Evolutionary conservation across 371 early-diverging fungal genomes (phyloP).

Genomic region (Batkoa obscura): DNA sequence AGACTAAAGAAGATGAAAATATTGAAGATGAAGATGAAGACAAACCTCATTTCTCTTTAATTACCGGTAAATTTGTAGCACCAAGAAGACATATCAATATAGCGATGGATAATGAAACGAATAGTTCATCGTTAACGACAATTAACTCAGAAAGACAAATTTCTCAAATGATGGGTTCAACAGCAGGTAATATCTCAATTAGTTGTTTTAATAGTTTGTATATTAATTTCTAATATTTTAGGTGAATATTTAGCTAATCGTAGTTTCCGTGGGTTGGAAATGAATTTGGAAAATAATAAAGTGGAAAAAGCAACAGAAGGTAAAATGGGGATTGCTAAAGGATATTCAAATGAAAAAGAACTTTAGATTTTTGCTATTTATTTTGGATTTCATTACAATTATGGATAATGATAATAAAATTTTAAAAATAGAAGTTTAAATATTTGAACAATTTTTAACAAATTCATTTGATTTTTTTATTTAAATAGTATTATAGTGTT

Average conservation of each 20-base stretch:
- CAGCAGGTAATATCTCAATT: conserved; percentile 31
- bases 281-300: conserved; percentile 38
- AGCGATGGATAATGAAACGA: conserved; percentile 7
- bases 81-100: conserved; percentile 15
- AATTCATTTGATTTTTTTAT: too few relatives aligned
- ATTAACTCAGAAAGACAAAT: conserved; percentile 31
- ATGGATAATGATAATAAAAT: too few relatives aligned
- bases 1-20: conserved; percentile 8
- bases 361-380: too few relatives aligned
- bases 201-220: not conserved
- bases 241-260: conserved; percentile 46
- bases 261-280: conserved; percentile 61
- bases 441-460: too few relatives aligned
- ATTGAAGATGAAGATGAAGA: conserved; percentile 38
- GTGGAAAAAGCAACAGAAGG: conserved; percentile 54
- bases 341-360: conserved; percentile 36
- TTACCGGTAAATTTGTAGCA: conserved; percentile 62
- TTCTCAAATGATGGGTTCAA: conserved; percentile 44
- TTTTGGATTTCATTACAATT: too few relatives aligned
- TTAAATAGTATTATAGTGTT: too few relatives aligned
- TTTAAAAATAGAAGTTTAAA: too few relatives aligned
- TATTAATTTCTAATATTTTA: conserved; percentile 5
- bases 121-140: conserved; percentile 33
- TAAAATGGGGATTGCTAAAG: conserved; percentile 67
- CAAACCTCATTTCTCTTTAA: conserved; percentile 66